Evolutionary conservation across 306 rosid genomes (phyloP).

Genomic region (Glycine latifolia): DNA sequence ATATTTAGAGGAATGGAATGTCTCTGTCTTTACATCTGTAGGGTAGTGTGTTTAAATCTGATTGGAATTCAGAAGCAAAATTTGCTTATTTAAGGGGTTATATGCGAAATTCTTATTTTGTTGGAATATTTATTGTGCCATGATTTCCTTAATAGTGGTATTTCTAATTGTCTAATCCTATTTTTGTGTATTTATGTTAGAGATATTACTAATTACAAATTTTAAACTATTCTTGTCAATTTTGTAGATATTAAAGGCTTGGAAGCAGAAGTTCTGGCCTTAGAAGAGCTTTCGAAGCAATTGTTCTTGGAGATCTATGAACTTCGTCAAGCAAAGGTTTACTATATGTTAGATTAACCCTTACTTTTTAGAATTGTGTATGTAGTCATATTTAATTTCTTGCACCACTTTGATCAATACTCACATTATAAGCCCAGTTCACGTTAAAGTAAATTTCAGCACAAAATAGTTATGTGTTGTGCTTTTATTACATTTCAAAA

Average conservation of each 20-base stretch:
- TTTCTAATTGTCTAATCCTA: conserved; percentile 26
- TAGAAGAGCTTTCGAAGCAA: conserved; percentile 97
- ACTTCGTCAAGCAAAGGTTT: conserved; percentile 96
- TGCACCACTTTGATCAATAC: not conserved
- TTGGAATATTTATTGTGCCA: conserved; percentile 25
- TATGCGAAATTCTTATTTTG: not conserved
- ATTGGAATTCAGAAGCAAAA: conserved; percentile 13
- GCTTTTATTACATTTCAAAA: conserved; percentile 12
- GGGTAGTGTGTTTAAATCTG: conserved; percentile 19
- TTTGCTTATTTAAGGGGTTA: conserved; percentile 17
- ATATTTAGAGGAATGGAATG: conserved; percentile 17
- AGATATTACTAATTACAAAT: conserved; percentile 36
- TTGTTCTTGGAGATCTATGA: conserved; percentile 95
- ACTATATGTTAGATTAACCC: conserved; percentile 38
- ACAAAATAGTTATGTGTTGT: conserved; percentile 5
- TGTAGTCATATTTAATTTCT: conserved; percentile 6
- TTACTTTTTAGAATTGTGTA: conserved; percentile 9
- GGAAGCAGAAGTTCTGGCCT: conserved; percentile 94
- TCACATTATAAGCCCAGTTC: conserved; percentile 1
- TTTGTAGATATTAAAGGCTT: conserved; percentile 80
- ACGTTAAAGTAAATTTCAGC: conserved; percentile 1
- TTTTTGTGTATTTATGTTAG: conserved; percentile 26
- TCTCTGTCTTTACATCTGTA: not conserved
- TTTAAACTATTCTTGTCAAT: conserved; percentile 30
- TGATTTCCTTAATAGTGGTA: conserved; percentile 11